phyloP scores from a whole-genome alignment of 192 early-diverging fungal species.

The Podila minutissima region DNA sequence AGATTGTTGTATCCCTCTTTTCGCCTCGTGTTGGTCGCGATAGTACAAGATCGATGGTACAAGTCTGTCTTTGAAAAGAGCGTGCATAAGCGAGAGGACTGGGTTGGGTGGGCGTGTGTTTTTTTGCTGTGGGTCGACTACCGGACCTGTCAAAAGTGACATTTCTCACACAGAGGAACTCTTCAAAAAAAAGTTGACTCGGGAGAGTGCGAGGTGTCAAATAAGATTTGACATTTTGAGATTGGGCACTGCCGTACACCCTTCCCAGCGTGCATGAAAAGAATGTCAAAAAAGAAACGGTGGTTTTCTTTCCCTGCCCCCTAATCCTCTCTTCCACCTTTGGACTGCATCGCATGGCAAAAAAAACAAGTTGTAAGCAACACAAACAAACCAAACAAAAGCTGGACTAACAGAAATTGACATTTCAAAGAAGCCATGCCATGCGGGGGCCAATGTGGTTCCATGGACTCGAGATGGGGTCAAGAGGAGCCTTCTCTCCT shows the following conservation, averaged over 20 bases:
- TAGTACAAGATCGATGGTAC: too few species aligned
- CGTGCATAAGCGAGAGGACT: too few species aligned
- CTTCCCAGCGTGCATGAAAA: background rate
- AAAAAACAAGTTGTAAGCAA: background rate
- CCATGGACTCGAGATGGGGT: background rate
- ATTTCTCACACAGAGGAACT: too few species aligned
- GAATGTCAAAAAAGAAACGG: background rate
- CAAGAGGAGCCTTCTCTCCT: background rate
- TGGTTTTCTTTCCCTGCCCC: background rate
- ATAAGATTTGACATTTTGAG: slow-evolving; percentile 2
- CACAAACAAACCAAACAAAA: background rate
- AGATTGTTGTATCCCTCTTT: too few species aligned
- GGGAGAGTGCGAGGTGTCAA: background rate
- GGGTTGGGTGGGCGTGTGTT: too few species aligned
- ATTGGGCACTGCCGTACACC: too few species aligned
- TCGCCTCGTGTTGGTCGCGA: too few species aligned
- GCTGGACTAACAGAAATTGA: background rate
- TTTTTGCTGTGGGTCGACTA: too few species aligned
- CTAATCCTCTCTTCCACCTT: too few species aligned
- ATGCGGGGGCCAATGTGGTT: background rate
- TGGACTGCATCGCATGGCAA: background rate
- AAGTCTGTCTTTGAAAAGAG: too few species aligned
- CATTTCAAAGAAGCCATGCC: background rate
- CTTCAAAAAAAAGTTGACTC: background rate
- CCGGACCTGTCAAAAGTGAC: too few species aligned